Percentiles rank a stretch among this genome's conserved stretches.
phyloP scores from a whole-genome alignment of 805 yeast species.

The Saccharomyces cerevisiae region DNA sequence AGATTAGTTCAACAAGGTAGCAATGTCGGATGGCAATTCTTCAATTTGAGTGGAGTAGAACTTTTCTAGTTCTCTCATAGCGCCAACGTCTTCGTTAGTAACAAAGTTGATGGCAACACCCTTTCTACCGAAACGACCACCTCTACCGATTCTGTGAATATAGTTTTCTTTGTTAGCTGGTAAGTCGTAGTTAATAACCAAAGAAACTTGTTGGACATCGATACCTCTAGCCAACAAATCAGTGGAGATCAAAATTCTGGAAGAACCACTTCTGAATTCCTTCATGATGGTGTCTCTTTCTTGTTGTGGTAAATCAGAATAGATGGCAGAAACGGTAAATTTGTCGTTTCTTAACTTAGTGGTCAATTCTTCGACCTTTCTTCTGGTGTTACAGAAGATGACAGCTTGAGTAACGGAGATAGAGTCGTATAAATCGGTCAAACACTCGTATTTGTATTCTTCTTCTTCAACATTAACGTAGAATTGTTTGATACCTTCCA shows the following conservation, averaged over 20 bases:
- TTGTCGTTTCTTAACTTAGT: slow-evolving; percentile 64
- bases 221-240: slow-evolving; percentile 96
- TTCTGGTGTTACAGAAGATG: slow-evolving; percentile 89
- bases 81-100: slow-evolving; percentile 62
- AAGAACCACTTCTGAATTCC: slow-evolving; percentile 84
- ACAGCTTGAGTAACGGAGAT: slow-evolving; percentile 91
- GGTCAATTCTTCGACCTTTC: slow-evolving; percentile 82
- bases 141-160: slow-evolving; percentile 91
- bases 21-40: slow-evolving; percentile 68
- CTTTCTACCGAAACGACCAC: slow-evolving; percentile 94
- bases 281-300: slow-evolving; percentile 89
- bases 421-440: slow-evolving; percentile 87
- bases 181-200: slow-evolving; percentile 87
- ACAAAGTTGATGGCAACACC: slow-evolving; percentile 92
- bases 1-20: slow-evolving; percentile 29
- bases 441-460: slow-evolving; percentile 84
- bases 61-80: slow-evolving; percentile 60
- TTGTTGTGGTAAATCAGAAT: slow-evolving; percentile 88
- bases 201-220: slow-evolving; percentile 91
- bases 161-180: slow-evolving; percentile 88
- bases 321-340: slow-evolving; percentile 89
- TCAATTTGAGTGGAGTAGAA: slow-evolving; percentile 61
- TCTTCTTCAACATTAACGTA: slow-evolving; percentile 81
- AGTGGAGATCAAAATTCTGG: slow-evolving; percentile 85
- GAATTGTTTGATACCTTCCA: slow-evolving; percentile 88